Percentiles rank a stretch among this genome's conserved stretches.
Evolutionary conservation across 2,329 filamentous ascomycete genomes (phyloP).

Genomic region (Xylariales sp.): DNA sequence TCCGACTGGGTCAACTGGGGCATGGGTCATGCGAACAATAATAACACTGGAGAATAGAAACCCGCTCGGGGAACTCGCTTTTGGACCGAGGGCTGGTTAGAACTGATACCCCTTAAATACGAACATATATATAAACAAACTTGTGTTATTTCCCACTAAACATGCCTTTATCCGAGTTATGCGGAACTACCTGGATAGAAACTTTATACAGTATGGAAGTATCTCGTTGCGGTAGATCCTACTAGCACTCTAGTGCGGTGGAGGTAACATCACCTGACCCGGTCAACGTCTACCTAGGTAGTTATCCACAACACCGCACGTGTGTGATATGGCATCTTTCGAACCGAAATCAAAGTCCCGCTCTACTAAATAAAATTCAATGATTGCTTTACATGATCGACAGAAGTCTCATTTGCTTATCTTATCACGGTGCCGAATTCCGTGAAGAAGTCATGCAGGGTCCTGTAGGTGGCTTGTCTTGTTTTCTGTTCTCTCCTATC

Average conservation of each 20-base stretch:
- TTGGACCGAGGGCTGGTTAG: neutral
- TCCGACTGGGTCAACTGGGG: conserved; percentile 81
- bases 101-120: conserved; percentile 26
- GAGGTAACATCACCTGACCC: conserved; percentile 12
- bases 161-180: neutral
- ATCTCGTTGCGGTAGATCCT: too few relatives aligned
- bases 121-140: neutral
- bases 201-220: too few relatives aligned
- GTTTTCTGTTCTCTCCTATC: conserved; percentile 14
- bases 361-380: neutral
- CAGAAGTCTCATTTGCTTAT: neutral
- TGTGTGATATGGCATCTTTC: neutral
- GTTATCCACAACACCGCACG: neutral
- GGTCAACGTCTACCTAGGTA: conserved; percentile 11
- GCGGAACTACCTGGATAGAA: neutral
- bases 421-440: conserved; percentile 17
- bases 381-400: conserved; percentile 5
- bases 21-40: conserved; percentile 58
- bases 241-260: neutral
- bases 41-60: conserved; percentile 21
- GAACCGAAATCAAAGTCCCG: neutral
- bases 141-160: neutral
- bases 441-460: neutral
- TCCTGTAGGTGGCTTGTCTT: conserved; percentile 13
- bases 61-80: too few relatives aligned